Percentiles rank a stretch among this genome's conserved stretches.
phyloP scores from a whole-genome alignment of 305 asterid species.

The Solanum hybrid region DNA sequence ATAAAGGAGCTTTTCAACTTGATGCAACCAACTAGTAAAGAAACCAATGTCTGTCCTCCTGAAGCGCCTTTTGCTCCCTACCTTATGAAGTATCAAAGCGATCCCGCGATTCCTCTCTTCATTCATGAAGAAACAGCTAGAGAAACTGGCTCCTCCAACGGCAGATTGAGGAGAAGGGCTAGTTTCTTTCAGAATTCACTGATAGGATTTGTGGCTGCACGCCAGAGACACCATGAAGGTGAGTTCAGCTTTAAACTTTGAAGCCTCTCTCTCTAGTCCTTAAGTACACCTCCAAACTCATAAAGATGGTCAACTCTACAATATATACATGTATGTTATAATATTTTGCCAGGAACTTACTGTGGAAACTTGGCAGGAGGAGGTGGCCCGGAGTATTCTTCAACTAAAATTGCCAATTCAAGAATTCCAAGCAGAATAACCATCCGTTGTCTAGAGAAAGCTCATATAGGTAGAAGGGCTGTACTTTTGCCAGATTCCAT shows the following conservation, averaged over 20 bases:
- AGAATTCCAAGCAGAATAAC: constrained; percentile 34
- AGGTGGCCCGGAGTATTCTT: constrained; percentile 11
- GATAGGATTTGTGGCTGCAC: constrained; percentile 60
- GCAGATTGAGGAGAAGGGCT: constrained; percentile 14
- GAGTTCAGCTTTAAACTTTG: neutral
- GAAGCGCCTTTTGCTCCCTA: constrained; percentile 23
- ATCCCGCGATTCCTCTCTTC: constrained; percentile 30
- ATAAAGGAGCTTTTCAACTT: constrained; percentile 39
- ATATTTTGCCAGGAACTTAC: neutral
- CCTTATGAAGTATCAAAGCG: constrained; percentile 54
- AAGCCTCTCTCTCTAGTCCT: neutral
- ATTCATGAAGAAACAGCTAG: constrained; percentile 8
- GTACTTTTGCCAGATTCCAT: constrained; percentile 47
- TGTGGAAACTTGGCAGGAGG: constrained; percentile 22
- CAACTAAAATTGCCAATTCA: neutral
- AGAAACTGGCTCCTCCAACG: constrained; percentile 8
- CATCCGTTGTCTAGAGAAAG: constrained; percentile 37
- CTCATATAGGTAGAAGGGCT: constrained; percentile 26
- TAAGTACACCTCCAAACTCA: neutral
- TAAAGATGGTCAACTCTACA: neutral
- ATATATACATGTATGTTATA: neutral
- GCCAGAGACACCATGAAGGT: constrained; percentile 39
- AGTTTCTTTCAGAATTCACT: constrained; percentile 47
- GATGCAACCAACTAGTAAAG: constrained; percentile 10
- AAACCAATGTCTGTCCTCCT: neutral